A percentile compares a stretch with the other conserved stretches of the same genome.
Evolutionary conservation across 129 eudicot species (phyloP).

Genomic region (Centrapalus pauciflorus): DNA sequence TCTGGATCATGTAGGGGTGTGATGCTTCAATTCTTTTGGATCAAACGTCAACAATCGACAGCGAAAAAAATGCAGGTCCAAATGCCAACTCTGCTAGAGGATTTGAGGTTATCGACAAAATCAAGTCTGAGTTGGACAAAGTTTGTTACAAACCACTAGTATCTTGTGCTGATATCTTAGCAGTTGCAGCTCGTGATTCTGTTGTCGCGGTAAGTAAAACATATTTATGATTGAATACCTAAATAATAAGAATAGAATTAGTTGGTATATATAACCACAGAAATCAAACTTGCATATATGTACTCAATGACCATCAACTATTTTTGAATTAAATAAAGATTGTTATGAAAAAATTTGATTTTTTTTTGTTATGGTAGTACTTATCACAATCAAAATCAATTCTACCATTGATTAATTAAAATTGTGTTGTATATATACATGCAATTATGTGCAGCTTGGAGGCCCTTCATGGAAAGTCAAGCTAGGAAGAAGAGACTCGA

Average conservation of each 20-base stretch:
- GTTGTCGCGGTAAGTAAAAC: conserved; percentile 22
- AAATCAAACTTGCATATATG: no score
- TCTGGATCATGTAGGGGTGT: conserved; percentile 30
- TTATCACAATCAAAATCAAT: no score
- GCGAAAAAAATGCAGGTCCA: conserved; percentile 26
- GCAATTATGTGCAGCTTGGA: conserved; percentile 25
- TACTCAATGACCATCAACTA: no score
- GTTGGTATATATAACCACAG: no score
- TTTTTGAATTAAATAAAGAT: no score
- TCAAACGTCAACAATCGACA: conserved; percentile 18
- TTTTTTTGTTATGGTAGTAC: no score
- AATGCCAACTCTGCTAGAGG: conserved; percentile 32
- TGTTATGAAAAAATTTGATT: not conserved
- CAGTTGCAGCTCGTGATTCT: conserved; percentile 35
- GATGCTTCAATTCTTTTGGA: conserved; percentile 37
- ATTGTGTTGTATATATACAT: not conserved
- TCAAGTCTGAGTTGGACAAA: conserved; percentile 28
- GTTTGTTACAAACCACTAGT: conserved; percentile 20
- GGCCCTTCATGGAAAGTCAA: conserved; percentile 33
- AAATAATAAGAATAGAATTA: not conserved
- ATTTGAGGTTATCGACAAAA: conserved; percentile 34
- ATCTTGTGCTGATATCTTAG: conserved; percentile 38
- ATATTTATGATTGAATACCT: not conserved
- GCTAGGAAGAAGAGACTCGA: conserved; percentile 42
- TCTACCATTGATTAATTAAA: no score